Base-by-base conservation (phyloP, 2,329 filamentous ascomycete genomes). In the Diaporthe citri region DNA sequence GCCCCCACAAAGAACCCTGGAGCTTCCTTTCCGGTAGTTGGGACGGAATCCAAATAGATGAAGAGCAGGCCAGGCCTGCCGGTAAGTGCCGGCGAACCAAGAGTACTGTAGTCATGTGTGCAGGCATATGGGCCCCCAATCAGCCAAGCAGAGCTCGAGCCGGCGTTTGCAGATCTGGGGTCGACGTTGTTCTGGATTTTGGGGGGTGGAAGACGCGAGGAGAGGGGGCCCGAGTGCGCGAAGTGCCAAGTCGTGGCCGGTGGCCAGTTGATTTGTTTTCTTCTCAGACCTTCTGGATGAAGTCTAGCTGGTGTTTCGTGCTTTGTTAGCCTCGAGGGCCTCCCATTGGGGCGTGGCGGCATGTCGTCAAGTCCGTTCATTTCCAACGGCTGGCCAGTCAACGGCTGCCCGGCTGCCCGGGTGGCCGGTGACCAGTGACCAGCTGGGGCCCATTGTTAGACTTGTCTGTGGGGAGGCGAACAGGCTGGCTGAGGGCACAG, bases 121-220 rank as follows among this genome's bases (percentile, higher is more conserved):
- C 56, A n/a, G 57, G 28, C 13, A 41, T 20, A n/a, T 41, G 31
- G 31, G 31, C 31, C 31, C 31, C 36, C 6, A 17, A 22, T 13
- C 25, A 17, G 25, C 41, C 43, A 66, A n/a, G 31, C 62, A 51
- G 62, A 66, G 62, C 25, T 64, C 8, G 39, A 46, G 62, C 28
- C 41, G 62, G 62, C 46, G 64, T 25, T 22, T 67, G 64, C 64
- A 67, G 64, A 67, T 67, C 64, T 67, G n/a, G 64, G 64, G 52
- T 67, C 64, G 64, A 67, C 64, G 46, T 25, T 67, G 62, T 67
- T 13, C 10, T 67, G 62, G 46, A 67, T 36, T 9, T 36, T 31
- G 22, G 5, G 20, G 43, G 20, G 43, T 39, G 62, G 9, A 22
- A 31, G 31, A 31, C 31, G 28, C 2, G n/a, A 12, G 9, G 60